phyloP scores from a whole-genome alignment of 352 stramenopile species.

The Globisporangium solare region DNA sequence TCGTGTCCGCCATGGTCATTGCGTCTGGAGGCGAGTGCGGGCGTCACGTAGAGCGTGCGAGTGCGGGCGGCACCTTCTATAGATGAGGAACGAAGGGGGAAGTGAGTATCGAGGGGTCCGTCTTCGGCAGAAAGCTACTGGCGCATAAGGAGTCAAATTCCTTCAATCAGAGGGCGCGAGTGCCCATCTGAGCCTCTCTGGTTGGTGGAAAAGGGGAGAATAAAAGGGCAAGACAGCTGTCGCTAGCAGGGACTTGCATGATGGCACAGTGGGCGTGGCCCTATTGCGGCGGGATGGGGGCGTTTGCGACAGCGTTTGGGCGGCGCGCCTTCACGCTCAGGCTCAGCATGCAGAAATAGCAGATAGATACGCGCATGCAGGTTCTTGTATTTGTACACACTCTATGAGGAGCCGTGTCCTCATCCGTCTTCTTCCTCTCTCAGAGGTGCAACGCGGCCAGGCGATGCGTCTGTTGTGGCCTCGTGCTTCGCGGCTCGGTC shows the following conservation, averaged over 20 bases:
- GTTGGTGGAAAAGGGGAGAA: background rate
- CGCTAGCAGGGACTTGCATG: background rate
- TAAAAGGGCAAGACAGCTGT: background rate
- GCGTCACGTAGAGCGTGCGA: background rate
- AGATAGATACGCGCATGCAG: no score
- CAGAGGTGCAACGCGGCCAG: background rate
- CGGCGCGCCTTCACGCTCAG: no score
- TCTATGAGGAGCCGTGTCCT: background rate
- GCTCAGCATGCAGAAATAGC: no score
- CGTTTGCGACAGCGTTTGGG: no score
- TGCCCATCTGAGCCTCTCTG: background rate
- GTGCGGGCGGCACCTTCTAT: background rate
- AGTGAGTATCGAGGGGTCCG: background rate
- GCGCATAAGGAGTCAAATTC: background rate
- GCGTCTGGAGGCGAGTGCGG: background rate
- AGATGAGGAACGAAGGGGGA: no score
- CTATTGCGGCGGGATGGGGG: no score
- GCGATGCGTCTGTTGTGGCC: background rate
- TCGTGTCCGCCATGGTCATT: constrained; percentile 10
- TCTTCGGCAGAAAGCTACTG: background rate
- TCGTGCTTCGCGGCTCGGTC: background rate
- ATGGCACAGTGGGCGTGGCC: background rate
- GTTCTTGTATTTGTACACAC: no score
- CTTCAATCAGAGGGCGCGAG: background rate
- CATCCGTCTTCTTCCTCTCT: background rate